phyloP scores from a whole-genome alignment of 306 rosid species.

The Phaseolus lunatus region DNA sequence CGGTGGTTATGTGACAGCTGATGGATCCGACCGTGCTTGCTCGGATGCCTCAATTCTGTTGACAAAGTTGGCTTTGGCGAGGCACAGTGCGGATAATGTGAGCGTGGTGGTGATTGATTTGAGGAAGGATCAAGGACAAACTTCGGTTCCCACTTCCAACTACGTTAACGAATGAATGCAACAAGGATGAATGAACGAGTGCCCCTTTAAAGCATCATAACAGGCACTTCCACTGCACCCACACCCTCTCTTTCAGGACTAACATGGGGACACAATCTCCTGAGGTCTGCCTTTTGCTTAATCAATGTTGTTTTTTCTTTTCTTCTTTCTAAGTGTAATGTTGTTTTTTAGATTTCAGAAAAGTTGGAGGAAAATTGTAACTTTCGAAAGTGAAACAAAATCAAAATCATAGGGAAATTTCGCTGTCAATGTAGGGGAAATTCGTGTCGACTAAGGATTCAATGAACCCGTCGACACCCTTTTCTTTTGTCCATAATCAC shows the following conservation, averaged over 20 bases:
- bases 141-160: not conserved
- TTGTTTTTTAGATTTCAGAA: not conserved
- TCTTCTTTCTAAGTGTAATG: constrained; percentile 18
- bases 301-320: constrained; percentile 3
- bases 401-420: constrained; percentile 11
- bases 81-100: constrained; percentile 85
- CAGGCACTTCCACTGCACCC: not conserved
- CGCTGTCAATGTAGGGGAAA: constrained; percentile 22
- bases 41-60: constrained; percentile 81
- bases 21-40: constrained; percentile 70
- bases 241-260: not conserved
- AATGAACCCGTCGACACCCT: constrained; percentile 40
- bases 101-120: constrained; percentile 88
- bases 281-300: not conserved
- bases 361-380: not conserved
- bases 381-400: constrained; percentile 19
- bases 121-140: constrained; percentile 49
- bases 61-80: constrained; percentile 86
- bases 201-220: not conserved
- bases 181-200: not conserved
- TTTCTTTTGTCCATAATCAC: constrained; percentile 38
- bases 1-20: constrained; percentile 35
- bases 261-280: not conserved
- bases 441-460: constrained; percentile 48
- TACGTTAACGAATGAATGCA: constrained; percentile 10